Conservation (phyloP, 345 rosid species). For the Schrenkiella parvula region DNA sequence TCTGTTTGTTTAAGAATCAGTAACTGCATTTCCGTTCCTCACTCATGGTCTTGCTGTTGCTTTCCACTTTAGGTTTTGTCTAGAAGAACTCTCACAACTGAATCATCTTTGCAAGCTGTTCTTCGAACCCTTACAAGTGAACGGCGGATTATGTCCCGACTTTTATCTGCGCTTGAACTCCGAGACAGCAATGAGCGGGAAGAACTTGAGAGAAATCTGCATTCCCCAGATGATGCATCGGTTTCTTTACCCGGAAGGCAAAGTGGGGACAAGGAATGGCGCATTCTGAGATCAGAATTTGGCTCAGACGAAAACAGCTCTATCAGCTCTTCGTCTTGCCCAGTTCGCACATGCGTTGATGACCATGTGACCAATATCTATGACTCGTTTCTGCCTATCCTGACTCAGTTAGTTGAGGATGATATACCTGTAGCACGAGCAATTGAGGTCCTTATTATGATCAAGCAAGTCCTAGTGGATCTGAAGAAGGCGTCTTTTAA, state of each 20-base stretch:
- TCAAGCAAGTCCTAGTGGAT: slow-evolving; percentile 50
- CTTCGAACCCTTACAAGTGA: slow-evolving; percentile 53
- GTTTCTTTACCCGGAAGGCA: slow-evolving; percentile 86
- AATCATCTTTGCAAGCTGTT: slow-evolving; percentile 44
- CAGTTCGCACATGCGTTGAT: slow-evolving; percentile 69
- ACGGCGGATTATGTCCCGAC: slow-evolving; percentile 37
- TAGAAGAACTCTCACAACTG: slow-evolving; percentile 57
- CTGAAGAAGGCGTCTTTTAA: slow-evolving; percentile 52
- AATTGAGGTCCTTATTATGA: slow-evolving; percentile 43
- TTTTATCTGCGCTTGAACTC: slow-evolving; percentile 48
- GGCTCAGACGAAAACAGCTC: slow-evolving; percentile 47
- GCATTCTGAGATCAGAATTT: slow-evolving; percentile 67
- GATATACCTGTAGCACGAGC: slow-evolving; percentile 45
- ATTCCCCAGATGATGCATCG: slow-evolving; percentile 46
- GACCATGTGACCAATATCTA: slow-evolving; percentile 73
- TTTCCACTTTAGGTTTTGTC: slow-evolving; percentile 55
- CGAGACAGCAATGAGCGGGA: slow-evolving; percentile 68
- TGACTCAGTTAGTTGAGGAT: slow-evolving; percentile 50
- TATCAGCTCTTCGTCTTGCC: slow-evolving; percentile 54
- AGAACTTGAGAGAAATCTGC: slow-evolving; percentile 53
- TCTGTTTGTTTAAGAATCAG: background rate
- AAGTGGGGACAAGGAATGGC: slow-evolving; percentile 89
- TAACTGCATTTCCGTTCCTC: background rate
- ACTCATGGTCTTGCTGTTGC: background rate
- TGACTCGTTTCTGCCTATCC: slow-evolving; percentile 51